Conservation (phyloP, 495 filamentous ascomycete genomes). For the Lophium mytilinum region DNA sequence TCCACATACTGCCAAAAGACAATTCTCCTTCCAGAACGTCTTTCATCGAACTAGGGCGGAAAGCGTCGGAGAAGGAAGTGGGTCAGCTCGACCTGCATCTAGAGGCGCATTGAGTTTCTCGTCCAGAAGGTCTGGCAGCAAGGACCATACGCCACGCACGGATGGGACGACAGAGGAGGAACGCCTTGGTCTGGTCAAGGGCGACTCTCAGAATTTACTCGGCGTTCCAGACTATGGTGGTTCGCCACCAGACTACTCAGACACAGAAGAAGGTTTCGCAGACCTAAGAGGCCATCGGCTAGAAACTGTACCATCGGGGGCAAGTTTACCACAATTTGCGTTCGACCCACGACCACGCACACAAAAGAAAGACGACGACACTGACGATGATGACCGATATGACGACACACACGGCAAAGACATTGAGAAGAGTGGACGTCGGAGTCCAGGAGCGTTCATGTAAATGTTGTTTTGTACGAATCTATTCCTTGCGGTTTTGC, state of each 20-base stretch:
- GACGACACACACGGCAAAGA: neutral
- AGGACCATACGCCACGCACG: constrained; percentile 25
- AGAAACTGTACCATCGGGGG: neutral
- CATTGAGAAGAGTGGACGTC: neutral
- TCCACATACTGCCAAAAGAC: constrained; percentile 47
- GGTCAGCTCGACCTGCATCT: constrained; percentile 24
- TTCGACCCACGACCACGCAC: neutral
- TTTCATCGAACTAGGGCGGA: constrained; percentile 41
- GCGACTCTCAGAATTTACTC: constrained; percentile 47
- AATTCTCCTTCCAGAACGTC: constrained; percentile 87
- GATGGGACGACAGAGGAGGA: constrained; percentile 78
- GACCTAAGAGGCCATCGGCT: neutral
- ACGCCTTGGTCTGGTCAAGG: constrained; percentile 73
- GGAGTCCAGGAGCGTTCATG: constrained; percentile 9
- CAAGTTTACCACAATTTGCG: neutral
- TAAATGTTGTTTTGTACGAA: neutral
- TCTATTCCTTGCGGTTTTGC: neutral
- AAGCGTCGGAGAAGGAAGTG: constrained; percentile 16
- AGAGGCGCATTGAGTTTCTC: constrained; percentile 35
- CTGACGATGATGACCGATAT: constrained; percentile 9
- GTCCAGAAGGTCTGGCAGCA: constrained; percentile 38
- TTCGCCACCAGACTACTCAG: constrained; percentile 13
- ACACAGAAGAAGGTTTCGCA: constrained; percentile 9
- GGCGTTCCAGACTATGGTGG: constrained; percentile 11
- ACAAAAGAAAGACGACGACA: constrained; percentile 2